Base-by-base conservation (phyloP, 2,329 filamentous ascomycete species). In the Aspergillus intermedius region DNA sequence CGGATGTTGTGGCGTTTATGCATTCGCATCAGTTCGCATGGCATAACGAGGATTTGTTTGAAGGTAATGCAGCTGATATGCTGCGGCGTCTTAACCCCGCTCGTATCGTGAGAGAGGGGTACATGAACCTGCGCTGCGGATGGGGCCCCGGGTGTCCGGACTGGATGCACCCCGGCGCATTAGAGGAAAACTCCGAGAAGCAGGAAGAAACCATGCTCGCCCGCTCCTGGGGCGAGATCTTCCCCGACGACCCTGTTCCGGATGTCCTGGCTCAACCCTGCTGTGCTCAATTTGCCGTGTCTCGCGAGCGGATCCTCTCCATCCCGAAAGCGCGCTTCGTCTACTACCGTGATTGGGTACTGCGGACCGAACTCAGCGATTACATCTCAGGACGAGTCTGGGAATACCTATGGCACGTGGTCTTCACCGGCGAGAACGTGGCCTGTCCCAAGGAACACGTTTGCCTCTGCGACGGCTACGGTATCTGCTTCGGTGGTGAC, bases 381-480 rank as follows among this genome's bases (percentile, higher is more conserved):
- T 74, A 74, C 39, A 68, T 83, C 17, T 77, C 76, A 10, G 81
- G 81, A 2, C 73, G 81, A 2, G 72, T 83, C 13, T 83, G 80
- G 70, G 81, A 84, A 60, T 83, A 84, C 58, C 64, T 82, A 1
- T 84, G 81, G 81, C 80, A 83, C 50, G 80, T 76, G 50, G 72
- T 84, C 12, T 84, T 83, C 60, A 78, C 79, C 0, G 77, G 75
- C 1, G 51, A 73, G 40, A 57, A 64, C 12, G 63, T 69, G 22
- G 58, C 70, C 40, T 78, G 75, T 49, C 71, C 73, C 3, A 64
- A 65, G 25, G 77, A 81, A 65, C 72, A 77, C 48, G 64, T 77
- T 0, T 85, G 82, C 65, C 81, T 82, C 52, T 85, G 82, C 60
- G 81, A 84, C 51, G 80, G 79, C 5, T 85, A 77, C 44, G 82